Evolutionary conservation across 2,329 filamentous ascomycete genomes (phyloP), one percentile per base, ranked within the genome.

Genomic region (Aspergillaceae sp.): DNA sequence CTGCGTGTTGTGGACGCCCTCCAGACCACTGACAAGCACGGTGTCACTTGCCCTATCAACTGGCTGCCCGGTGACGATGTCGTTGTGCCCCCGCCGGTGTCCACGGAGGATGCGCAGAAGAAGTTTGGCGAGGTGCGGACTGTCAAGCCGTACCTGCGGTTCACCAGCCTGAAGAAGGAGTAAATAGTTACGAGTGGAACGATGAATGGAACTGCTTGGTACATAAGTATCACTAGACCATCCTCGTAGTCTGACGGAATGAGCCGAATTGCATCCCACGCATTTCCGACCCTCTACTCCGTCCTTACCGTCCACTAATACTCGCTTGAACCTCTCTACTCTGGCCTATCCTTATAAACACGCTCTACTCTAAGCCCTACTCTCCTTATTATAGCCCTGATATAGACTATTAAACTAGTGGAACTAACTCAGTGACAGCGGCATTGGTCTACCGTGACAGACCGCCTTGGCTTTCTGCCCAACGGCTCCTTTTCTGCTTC

Each of bases 31-130:
- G 90, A 95, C 74, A 90, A 88, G 80, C 82, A 92, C 79, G 85
- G 84, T 59, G 74, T 94, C 66, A 88, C 86, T 56, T 92, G 87
- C 50, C 89, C 89, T 45, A 91, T 95, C 71, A 86, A 95, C 77
- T 95, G 89, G 89, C 75, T 83, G 41, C 83, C 83, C 36, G 89
- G 90, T 44, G 85, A 94, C 62, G 89, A 96, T 66, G 90, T 95
- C 59, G 94, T 96, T 63, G 87, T 96, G 52, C 87, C 89, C 63
- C 87, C 89, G 40, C 77, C 75, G 50, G 82, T 96, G 65, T 84
- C 80, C 66, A 90, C 87, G 52, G 84, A 87, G 67, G 84, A 94
- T 72, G 90, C 89, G 63, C 83, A 84, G 78, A 83, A 86, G 73
- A 82, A 94, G 63, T 95, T 94, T 78, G 87, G 87, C 51, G 77